These are phyloP conservation scores for Musa acuminata DNA, from an alignment of 176 grass and related monocot genomes.

Conservation along the genomic window DNA sequence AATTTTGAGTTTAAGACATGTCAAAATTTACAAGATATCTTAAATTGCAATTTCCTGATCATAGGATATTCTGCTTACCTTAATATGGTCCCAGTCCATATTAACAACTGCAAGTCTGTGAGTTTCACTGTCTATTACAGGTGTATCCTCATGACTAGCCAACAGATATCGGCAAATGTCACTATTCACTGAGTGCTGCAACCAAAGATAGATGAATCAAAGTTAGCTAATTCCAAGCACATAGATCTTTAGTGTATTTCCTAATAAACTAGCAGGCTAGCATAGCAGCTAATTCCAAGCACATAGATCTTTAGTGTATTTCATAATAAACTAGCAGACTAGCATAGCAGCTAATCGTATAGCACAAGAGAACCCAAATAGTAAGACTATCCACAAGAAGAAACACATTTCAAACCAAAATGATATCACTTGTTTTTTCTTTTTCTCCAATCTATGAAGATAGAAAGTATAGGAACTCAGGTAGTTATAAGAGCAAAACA, in stretches of 20 bases:
- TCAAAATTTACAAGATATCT: not conserved
- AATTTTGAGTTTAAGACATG: not conserved
- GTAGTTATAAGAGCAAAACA: too few species aligned
- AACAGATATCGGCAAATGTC: constrained; percentile 67
- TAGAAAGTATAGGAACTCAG: too few species aligned
- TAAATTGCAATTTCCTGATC: constrained; percentile 1
- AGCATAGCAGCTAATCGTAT: not conserved
- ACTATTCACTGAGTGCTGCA: constrained; percentile 47
- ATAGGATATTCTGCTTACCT: constrained; percentile 31
- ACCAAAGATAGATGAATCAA: constrained; percentile 8
- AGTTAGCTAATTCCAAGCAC: not conserved
- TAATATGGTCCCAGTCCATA: constrained; percentile 94
- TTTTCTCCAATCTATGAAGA: too few species aligned
- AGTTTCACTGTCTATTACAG: constrained; percentile 56
- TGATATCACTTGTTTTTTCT: too few species aligned
- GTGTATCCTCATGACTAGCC: constrained; percentile 68
- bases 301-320: not conserved
- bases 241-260: not conserved
- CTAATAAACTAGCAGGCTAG: not conserved
- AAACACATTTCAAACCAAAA: not conserved
- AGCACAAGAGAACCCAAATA: not conserved
- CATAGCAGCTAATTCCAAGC: not conserved
- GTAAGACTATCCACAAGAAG: not conserved
- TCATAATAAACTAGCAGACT: not conserved
- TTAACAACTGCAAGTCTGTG: constrained; percentile 81